Evolutionary conservation across 2,329 filamentous ascomycete genomes (phyloP), one percentile per base, ranked within the genome.

Genomic region (Phaeosphaeriaceae sp.): DNA sequence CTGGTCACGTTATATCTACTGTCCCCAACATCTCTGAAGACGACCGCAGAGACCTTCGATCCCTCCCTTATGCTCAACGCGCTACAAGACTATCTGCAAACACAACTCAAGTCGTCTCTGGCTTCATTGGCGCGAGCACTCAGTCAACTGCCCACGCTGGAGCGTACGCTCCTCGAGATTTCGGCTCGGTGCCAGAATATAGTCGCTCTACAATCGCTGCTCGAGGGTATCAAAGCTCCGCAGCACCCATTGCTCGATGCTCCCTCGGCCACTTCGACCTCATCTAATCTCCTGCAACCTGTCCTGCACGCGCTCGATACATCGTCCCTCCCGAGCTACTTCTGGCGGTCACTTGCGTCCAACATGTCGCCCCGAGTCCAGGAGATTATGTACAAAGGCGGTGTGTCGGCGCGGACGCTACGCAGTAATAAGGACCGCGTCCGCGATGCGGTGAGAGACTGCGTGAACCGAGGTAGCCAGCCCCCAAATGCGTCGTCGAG

Each of bases 261-360:
- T 6, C 13, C 49, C 19, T 2, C 51, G 10, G 24, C 48, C 69
- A 72, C 44, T 2, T 7, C 49, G 11, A 25, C 41, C 4, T 21
- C 42, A 2, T 17, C 56, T 3, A 86, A 86, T 56, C 84, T 97
- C 44, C 83, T 97, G 0, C 86, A 89, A 56, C 89, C 89, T 0
- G 81, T 97, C 0, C 85, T 96, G 9, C 81, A 86, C 11, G 83
- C 89, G n/a, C 85, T 99, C 7, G 95, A 98, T 77, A 97, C 93
- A 0, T 88, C 91, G 0, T 95, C 91, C 1, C 81, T 99, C 17
- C 88, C 92, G 1, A 94, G 91, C 0, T 96, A 94, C 76, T 99
- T 97, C 80, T 99, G 95, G 93, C 86, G 95, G 53, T 91, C 90
- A 9, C 85, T 98, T 70, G 95, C 95, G 0, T 88, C 90, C 0